Evolutionary conservation across 1,284 basidiomycete species (phyloP).

Genomic region (Cerioporus squamosus): DNA sequence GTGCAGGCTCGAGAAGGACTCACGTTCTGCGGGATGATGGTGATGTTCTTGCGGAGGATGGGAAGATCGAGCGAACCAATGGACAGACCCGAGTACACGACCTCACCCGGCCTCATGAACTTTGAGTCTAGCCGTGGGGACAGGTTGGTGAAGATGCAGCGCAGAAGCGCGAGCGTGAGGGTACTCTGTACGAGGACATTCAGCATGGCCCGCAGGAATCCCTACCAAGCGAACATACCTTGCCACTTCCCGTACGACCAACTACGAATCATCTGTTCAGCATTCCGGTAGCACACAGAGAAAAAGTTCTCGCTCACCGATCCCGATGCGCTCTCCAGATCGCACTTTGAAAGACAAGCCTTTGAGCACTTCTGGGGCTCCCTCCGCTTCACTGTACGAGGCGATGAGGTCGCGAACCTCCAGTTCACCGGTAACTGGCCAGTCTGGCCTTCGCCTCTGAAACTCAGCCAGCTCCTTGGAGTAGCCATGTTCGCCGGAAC

Average conservation of each 20-base stretch:
- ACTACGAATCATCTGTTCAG: constrained; percentile 56
- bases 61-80: constrained; percentile 61
- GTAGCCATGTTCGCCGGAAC: constrained; percentile 31
- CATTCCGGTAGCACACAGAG: constrained; percentile 40
- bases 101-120: constrained; percentile 37
- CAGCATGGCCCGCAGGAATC: constrained; percentile 40
- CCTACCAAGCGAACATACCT: constrained; percentile 47
- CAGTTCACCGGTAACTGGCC: constrained; percentile 75
- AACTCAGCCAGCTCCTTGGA: constrained; percentile 37
- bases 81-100: constrained; percentile 38
- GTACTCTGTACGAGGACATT: constrained; percentile 46
- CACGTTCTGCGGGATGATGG: constrained; percentile 48
- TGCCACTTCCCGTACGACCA: constrained; percentile 78
- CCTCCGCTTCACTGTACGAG: constrained; percentile 48
- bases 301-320: constrained; percentile 33
- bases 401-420: constrained; percentile 63
- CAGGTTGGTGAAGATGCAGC: constrained; percentile 46
- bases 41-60: constrained; percentile 48
- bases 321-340: constrained; percentile 54
- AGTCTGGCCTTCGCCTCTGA: constrained; percentile 60
- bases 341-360: constrained; percentile 49
- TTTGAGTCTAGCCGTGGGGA: not conserved
- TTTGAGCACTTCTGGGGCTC: constrained; percentile 48
- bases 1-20: constrained; percentile 41
- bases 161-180: constrained; percentile 44